Percentiles rank a stretch among this genome's conserved stretches.
These are phyloP conservation scores for Leccinum glutinopallens DNA, from an alignment of 1,284 basidiomycete genomes.

Conservation along the genomic window DNA sequence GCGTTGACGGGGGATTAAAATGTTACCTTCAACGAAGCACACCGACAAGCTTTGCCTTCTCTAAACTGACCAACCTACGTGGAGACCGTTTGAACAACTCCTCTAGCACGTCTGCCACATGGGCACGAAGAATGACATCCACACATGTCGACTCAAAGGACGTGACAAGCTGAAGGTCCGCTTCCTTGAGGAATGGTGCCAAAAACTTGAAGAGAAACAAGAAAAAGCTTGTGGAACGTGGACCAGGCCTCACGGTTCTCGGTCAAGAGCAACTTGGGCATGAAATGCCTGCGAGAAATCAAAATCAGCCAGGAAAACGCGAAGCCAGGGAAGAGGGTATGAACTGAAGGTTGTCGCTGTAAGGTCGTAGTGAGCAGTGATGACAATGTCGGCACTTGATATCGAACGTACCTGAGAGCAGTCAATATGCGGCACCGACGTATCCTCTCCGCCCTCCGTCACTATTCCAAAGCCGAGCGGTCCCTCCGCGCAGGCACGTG, in stretches of 20 bases:
- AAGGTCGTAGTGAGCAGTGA: constrained; percentile 18
- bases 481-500: no score
- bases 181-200: constrained; percentile 85
- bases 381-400: constrained; percentile 6
- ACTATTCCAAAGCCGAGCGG: no score
- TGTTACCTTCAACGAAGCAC: constrained; percentile 36
- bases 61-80: constrained; percentile 29
- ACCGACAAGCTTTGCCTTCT: constrained; percentile 33
- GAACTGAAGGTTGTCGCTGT: constrained; percentile 93
- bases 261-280: constrained; percentile 90
- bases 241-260: constrained; percentile 93
- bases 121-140: constrained; percentile 24
- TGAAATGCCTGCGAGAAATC: constrained; percentile 95
- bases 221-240: constrained; percentile 91
- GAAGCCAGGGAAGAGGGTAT: constrained; percentile 94
- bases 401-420: constrained; percentile 71
- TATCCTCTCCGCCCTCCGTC: no score
- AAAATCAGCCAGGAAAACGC: constrained; percentile 98
- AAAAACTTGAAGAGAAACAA: constrained; percentile 94
- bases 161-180: constrained; percentile 73
- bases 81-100: constrained; percentile 29
- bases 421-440: constrained; percentile 85
- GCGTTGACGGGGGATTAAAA: no score
- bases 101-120: constrained; percentile 30
- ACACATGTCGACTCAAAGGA: constrained; percentile 33